Base-by-base conservation (phyloP, 805 yeast genomes). In the Peterozyma xylosa region DNA sequence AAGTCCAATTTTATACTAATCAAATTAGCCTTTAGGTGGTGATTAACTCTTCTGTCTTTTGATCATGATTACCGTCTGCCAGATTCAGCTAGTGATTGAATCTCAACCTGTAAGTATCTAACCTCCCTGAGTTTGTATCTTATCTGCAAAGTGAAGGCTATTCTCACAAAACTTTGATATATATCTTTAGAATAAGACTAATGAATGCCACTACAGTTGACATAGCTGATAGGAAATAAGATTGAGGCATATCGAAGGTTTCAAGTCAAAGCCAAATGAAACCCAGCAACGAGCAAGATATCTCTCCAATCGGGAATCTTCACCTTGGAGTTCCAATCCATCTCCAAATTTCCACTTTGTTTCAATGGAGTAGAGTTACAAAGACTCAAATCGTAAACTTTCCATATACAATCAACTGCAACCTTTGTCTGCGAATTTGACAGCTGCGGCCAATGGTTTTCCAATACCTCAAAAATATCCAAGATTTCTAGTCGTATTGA, bases 391-490 rank as follows among this genome's bases (percentile, higher is more conserved):
- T 58, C 65, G 37, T 46, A 42, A 16, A 51, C 46, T 42, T 53
- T 58, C 67, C 67, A 62, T 7, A 62, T 51, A 9, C 54, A 48
- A 33, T 54, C 55, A 6, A 59, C 50, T 1, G 64, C 61, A 7
- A 49, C 45, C 21, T 42, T 48, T 5, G 59, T 39, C 32, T 50
- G 48, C 9, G 48, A 48, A 11, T 47, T 49, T 13, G 62, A 52
- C 17, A 57, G 52, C 35, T 53, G 45, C 1, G 66, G 67, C 61
- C 64, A 58, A 36, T 46, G 48, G 11, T 17, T 37, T 34, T 55
- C 58, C 10, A 61, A 37, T 2, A 40, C 16, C 1, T 47, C 43
- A 11, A 57, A 46, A 3, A 58, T 39, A 9, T 52, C 49, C 18
- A 60, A 40, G 1, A 58, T 48, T 16, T 38, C 34, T 1, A 51